These are phyloP conservation scores for Cokeromyces recurvatus DNA, from an alignment of 371 early-diverging fungal genomes.

Conservation along the genomic window DNA sequence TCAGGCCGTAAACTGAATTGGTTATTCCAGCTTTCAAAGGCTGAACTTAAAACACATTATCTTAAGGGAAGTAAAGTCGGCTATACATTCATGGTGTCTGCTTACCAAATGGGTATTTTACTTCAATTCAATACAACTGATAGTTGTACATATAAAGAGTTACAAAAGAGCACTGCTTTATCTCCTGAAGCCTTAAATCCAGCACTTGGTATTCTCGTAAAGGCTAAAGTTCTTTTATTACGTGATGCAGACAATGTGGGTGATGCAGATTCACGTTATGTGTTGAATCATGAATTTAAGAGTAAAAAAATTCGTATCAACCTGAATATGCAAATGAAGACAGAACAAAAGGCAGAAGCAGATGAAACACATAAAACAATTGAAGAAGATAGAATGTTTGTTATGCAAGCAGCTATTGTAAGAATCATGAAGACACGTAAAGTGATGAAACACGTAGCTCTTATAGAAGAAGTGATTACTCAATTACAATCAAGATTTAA, in stretches of 20 bases:
- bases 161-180: conserved; percentile 67
- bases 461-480: conserved; percentile 87
- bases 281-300: conserved; percentile 83
- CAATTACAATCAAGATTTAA: conserved; percentile 89
- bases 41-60: conserved; percentile 84
- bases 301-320: conserved; percentile 86
- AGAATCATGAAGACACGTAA: conserved; percentile 95
- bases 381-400: conserved; percentile 82
- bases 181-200: conserved; percentile 62
- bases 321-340: conserved; percentile 74
- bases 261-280: conserved; percentile 53
- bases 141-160: conserved; percentile 61
- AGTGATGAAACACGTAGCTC: conserved; percentile 77
- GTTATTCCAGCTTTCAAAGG: conserved; percentile 88
- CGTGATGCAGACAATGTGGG: conserved; percentile 49
- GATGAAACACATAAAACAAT: conserved; percentile 87
- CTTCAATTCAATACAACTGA: conserved; percentile 75
- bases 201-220: conserved; percentile 72
- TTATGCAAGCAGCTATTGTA: conserved; percentile 97
- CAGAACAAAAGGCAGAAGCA: conserved; percentile 83
- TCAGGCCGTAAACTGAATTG: conserved; percentile 85
- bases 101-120: conserved; percentile 89
- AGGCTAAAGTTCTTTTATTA: conserved; percentile 72
- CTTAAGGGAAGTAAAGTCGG: conserved; percentile 62
- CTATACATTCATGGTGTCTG: conserved; percentile 76